Percentiles rank a stretch among this genome's conserved stretches.
Conservation (phyloP, 2,329 filamentous ascomycete species). For the Alternaria sp. region DNA sequence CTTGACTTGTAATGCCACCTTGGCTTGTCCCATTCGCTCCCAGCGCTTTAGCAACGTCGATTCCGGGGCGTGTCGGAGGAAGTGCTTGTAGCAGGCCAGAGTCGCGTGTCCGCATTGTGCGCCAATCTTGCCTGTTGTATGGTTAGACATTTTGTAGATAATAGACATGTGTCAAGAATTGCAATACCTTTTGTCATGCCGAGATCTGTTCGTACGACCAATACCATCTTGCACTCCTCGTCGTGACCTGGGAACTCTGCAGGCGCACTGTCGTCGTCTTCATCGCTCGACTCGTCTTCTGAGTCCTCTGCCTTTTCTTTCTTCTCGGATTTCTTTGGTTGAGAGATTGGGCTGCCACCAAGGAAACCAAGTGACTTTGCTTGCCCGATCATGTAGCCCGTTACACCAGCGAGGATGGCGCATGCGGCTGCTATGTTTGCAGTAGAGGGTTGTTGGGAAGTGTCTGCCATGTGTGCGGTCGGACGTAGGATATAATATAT, state of each 20-base stretch:
- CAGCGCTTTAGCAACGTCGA: constrained; percentile 77
- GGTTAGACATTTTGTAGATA: not conserved
- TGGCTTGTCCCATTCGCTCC: constrained; percentile 87
- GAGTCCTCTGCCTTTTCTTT: constrained; percentile 9
- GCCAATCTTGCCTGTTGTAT: constrained; percentile 82
- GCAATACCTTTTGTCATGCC: constrained; percentile 91
- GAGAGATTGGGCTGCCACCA: constrained; percentile 56
- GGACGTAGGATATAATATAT: not conserved
- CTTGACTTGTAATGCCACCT: constrained; percentile 90
- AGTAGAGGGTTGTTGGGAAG: constrained; percentile 57
- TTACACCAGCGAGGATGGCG: constrained; percentile 73
- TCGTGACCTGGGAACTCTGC: constrained; percentile 56
- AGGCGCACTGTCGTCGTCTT: constrained; percentile 43
- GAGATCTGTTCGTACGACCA: constrained; percentile 91
- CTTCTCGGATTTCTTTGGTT: constrained; percentile 17
- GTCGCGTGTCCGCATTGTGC: constrained; percentile 97
- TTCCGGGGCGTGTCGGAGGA: constrained; percentile 62
- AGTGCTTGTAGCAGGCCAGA: constrained; percentile 92
- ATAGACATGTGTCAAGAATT: not conserved
- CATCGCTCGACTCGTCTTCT: constrained; percentile 37
- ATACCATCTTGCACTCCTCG: constrained; percentile 92
- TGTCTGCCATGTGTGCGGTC: constrained; percentile 37
- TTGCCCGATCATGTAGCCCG: constrained; percentile 76
- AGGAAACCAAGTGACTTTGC: constrained; percentile 76
- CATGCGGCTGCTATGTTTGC: constrained; percentile 72